These are phyloP conservation scores for Penicillium longicatenatum DNA, from an alignment of 495 filamentous ascomycete genomes.

Conservation along the genomic window DNA sequence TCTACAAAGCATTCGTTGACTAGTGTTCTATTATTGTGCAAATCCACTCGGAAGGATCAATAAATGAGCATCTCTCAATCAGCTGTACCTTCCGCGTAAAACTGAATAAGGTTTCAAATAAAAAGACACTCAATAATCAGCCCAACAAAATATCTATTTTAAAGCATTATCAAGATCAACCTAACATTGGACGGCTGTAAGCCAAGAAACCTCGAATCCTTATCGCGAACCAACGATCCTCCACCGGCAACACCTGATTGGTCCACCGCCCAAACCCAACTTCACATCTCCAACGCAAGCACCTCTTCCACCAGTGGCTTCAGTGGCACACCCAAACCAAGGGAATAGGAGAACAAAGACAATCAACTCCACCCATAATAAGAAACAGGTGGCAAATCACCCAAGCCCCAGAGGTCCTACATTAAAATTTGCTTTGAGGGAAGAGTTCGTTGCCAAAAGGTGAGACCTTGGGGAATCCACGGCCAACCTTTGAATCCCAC, in stretches of 20 bases:
- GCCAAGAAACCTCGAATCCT: neutral
- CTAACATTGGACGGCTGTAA: neutral
- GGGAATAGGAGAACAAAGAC: neutral
- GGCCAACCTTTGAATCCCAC: neutral
- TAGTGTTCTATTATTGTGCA: too few species aligned
- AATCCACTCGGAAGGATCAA: too few species aligned
- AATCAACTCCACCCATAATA: neutral
- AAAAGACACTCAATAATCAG: neutral
- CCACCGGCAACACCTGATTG: constrained; percentile 21
- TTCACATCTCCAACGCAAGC: constrained; percentile 11
- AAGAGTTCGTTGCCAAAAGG: neutral
- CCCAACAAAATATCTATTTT: too few species aligned
- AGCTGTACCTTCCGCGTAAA: too few species aligned
- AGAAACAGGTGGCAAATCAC: neutral
- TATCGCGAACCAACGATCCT: neutral
- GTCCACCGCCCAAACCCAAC: constrained; percentile 18
- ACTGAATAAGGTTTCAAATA: neutral
- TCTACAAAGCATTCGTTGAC: neutral
- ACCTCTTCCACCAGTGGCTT: neutral
- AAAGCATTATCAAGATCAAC: neutral
- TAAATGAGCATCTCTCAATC: too few species aligned
- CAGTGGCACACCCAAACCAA: neutral
- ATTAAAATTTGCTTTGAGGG: too few species aligned
- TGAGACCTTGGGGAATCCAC: too few species aligned
- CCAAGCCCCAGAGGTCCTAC: neutral